These are phyloP conservation scores for Cercospora citrullina DNA, from an alignment of 2,329 filamentous ascomycete genomes.

Conservation along the genomic window DNA sequence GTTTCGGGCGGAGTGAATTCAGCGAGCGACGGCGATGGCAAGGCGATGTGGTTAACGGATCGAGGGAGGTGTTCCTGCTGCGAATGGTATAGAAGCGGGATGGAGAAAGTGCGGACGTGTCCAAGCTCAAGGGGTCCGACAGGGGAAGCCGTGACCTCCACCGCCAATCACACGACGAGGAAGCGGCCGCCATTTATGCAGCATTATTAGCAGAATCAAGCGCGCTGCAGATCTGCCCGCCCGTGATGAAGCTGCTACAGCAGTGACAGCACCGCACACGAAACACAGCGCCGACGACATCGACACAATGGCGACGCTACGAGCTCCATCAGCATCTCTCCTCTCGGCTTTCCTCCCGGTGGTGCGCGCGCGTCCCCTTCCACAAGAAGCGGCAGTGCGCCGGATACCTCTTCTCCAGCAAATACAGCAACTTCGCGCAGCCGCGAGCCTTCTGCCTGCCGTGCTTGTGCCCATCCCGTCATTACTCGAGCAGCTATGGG, in stretches of 20 bases:
- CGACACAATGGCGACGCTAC: conserved; percentile 42
- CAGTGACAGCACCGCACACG: not conserved
- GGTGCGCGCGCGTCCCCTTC: conserved; percentile 45
- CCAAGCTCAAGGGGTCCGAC: conserved; percentile 25
- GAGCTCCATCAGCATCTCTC: conserved; percentile 43
- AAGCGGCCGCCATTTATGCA: conserved; percentile 20
- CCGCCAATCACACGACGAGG: conserved; percentile 20
- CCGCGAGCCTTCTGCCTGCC: conserved; percentile 48
- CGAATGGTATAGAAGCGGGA: conserved; percentile 13
- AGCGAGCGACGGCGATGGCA: conserved; percentile 14
- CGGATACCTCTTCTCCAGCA: conserved; percentile 47
- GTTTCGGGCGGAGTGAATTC: not conserved
- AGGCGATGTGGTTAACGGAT: conserved; percentile 16
- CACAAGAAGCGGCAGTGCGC: conserved; percentile 48
- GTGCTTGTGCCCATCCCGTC: conserved; percentile 66
- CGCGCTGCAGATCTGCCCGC: not conserved
- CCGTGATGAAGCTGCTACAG: conserved; percentile 1
- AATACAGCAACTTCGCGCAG: conserved; percentile 46
- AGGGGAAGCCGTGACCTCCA: conserved; percentile 18
- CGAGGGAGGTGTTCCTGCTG: conserved; percentile 15
- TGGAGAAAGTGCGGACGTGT: conserved; percentile 24
- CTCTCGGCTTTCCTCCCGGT: conserved; percentile 57
- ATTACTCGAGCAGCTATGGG: conserved; percentile 83
- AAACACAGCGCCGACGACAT: conserved; percentile 5
- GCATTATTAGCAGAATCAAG: conserved; percentile 10